These are phyloP conservation scores for Phytophthora quininea DNA, from an alignment of 352 stramenopile species.

Conservation along the genomic window DNA sequence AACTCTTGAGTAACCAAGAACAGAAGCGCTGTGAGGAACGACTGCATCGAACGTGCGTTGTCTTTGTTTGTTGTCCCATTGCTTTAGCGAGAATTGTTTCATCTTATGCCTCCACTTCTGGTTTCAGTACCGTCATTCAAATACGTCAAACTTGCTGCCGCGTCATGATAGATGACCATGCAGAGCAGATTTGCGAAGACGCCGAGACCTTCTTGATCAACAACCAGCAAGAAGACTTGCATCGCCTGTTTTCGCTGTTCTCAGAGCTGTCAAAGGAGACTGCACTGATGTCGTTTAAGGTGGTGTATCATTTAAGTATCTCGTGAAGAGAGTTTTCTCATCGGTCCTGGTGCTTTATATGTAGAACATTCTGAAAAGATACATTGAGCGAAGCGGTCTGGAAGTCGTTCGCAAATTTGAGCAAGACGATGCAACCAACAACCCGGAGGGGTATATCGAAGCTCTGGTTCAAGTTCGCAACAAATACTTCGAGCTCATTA, in stretches of 20 bases:
- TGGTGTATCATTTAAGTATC: conserved; percentile 22
- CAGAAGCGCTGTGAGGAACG: conserved; percentile 76
- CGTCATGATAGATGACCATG: conserved; percentile 81
- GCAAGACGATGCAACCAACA: conserved; percentile 79
- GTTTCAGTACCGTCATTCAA: conserved; percentile 73
- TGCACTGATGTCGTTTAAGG: conserved; percentile 83
- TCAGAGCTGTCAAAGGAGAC: conserved; percentile 83
- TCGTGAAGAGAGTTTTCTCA: too few relatives aligned
- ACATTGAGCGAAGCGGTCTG: conserved; percentile 79
- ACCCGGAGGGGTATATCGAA: conserved; percentile 87
- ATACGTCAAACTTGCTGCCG: conserved; percentile 78
- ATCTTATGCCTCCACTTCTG: background rate
- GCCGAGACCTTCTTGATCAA: conserved; percentile 77
- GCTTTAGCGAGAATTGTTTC: background rate
- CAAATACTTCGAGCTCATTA: conserved; percentile 85
- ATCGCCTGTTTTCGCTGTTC: conserved; percentile 81
- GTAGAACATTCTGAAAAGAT: conserved; percentile 88
- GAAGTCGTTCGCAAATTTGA: conserved; percentile 84
- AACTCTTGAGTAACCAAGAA: conserved; percentile 79
- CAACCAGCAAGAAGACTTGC: conserved; percentile 81
- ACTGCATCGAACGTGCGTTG: conserved; percentile 77
- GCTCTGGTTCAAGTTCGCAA: conserved; percentile 83
- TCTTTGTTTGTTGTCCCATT: conserved; percentile 2
- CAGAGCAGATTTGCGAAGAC: conserved; percentile 83
- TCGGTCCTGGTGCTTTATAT: too few relatives aligned